Evolutionary conservation across 2,329 filamentous ascomycete genomes (phyloP).

Genomic region (Verticillium isaacii): DNA sequence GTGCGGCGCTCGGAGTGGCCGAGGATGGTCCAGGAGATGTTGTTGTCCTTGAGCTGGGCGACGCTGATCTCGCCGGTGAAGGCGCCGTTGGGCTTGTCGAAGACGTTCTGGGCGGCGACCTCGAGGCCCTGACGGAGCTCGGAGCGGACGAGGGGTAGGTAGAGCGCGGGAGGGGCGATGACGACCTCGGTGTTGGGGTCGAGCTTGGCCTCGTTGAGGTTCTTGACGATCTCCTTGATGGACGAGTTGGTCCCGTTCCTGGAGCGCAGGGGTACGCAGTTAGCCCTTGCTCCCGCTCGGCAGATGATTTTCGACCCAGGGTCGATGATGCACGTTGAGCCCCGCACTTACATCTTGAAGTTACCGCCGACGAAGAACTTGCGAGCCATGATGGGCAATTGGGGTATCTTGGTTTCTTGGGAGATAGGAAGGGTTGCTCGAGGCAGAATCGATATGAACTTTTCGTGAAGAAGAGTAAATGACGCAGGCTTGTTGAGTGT

Average conservation of each 20-base stretch:
- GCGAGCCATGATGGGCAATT: constrained; percentile 71
- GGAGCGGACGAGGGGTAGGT: constrained; percentile 83
- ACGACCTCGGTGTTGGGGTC: constrained; percentile 84
- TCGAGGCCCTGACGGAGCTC: constrained; percentile 70
- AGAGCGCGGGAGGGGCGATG: constrained; percentile 84
- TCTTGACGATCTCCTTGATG: constrained; percentile 85
- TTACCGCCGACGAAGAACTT: constrained; percentile 98
- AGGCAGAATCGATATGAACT: background rate
- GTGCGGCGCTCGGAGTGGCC: constrained; percentile 95
- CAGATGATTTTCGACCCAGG: background rate
- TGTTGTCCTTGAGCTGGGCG: constrained; percentile 81
- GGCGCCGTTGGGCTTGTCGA: constrained; percentile 92
- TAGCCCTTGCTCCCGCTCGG: background rate
- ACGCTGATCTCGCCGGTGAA: constrained; percentile 97
- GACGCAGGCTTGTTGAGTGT: constrained; percentile 7
- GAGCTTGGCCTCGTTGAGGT: constrained; percentile 81
- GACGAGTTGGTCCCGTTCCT: constrained; percentile 92
- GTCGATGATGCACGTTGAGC: constrained; percentile 5
- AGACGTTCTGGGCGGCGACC: constrained; percentile 95
- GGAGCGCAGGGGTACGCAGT: constrained; percentile 7
- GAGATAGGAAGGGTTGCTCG: constrained; percentile 1
- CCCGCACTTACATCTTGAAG: constrained; percentile 85
- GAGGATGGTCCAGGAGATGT: constrained; percentile 84
- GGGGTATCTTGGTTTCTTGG: constrained; percentile 13
- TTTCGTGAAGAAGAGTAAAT: constrained; percentile 8